phyloP scores from a whole-genome alignment of 345 rosid species.

The Camelina sativa region DNA sequence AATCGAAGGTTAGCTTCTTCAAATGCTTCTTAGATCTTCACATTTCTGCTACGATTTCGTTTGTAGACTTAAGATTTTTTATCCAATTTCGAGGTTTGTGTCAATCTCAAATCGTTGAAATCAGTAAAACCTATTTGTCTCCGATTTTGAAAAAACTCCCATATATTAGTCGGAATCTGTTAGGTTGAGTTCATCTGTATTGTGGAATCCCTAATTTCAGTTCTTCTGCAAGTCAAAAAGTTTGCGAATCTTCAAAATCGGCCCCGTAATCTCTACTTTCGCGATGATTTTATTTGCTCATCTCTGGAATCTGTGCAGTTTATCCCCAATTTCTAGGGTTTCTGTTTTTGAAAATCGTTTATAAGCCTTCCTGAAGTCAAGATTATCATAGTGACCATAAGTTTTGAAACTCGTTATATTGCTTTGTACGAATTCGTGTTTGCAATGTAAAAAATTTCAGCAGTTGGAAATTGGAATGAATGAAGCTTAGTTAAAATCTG shows the following conservation, averaged over 20 bases:
- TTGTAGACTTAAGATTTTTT: conserved; percentile 8
- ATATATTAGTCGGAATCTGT: conserved; percentile 5
- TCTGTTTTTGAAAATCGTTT: not conserved
- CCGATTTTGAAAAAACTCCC: conserved; percentile 3
- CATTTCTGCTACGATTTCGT: not conserved
- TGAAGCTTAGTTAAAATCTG: not conserved
- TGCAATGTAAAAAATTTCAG: conserved; percentile 4
- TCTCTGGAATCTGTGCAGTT: conserved; percentile 15
- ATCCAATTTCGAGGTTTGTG: conserved; percentile 2
- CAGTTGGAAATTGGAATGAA: not conserved
- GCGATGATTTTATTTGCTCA: not conserved
- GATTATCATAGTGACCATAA: not conserved
- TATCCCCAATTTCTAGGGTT: conserved; percentile 19
- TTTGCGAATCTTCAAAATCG: not conserved
- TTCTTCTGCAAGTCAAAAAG: not conserved
- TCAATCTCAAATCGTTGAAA: conserved; percentile 4
- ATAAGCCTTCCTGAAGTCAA: not conserved
- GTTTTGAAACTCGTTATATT: not conserved
- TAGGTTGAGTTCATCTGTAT: conserved; percentile 16
- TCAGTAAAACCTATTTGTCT: not conserved
- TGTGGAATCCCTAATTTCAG: conserved; percentile 22
- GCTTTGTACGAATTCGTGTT: conserved; percentile 26
- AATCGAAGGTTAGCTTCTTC: conserved; percentile 20
- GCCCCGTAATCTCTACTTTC: not conserved
- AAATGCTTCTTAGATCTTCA: conserved; percentile 5